Evolutionary conservation across 768 basidiomycete species (phyloP), one percentile per base, ranked within the genome.

Genomic region (Wakefieldia striispora): DNA sequence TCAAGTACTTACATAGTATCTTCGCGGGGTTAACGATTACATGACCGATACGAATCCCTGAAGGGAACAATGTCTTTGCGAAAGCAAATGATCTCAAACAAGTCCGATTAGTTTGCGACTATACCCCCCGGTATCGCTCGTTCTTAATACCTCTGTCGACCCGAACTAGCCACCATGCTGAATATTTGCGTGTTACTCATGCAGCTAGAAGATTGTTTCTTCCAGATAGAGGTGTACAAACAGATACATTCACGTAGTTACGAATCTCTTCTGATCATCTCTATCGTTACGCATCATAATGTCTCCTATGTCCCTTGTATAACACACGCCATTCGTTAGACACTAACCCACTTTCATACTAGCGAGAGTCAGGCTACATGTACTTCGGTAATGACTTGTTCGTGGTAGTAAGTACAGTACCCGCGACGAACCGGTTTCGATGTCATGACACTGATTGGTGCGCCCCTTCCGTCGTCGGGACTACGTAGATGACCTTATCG

Each of bases 71-170:
- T 63, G 81, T 82, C 40, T 83, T 98, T 29, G 93, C 95, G 3
- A 82, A 87, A 61, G 93, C 95, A 23, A 97, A 98, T 59, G 97
- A 98, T 50, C 77, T 97, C 56, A 97, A 99, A 23, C 87, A 95
- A 65, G 93, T 97, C 39, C 84, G 91, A 45, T 75, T 75, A 48
- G 89, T 86, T 36, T 89, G 92, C 68, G 97, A 98, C 56, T 83
- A 80, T 57, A 79, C 98, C 47, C 74, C 83, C 4, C 95, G 97
- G 65, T 99, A 97, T 72, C 84, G 88, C n/a, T n/a, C n/a, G 2
- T 98, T 99, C 78, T 95, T 98, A 82, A 86, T 51, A 77, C 79
- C 36, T 70, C 82, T 16, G 55, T 65, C 69, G 14, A 29, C 43
- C 3, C 69, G 70, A 49, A 66, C 51, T 17, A 67, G 62, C n/a